Conservation (phyloP, 768 basidiomycete genomes). For the Suillus discolor region DNA sequence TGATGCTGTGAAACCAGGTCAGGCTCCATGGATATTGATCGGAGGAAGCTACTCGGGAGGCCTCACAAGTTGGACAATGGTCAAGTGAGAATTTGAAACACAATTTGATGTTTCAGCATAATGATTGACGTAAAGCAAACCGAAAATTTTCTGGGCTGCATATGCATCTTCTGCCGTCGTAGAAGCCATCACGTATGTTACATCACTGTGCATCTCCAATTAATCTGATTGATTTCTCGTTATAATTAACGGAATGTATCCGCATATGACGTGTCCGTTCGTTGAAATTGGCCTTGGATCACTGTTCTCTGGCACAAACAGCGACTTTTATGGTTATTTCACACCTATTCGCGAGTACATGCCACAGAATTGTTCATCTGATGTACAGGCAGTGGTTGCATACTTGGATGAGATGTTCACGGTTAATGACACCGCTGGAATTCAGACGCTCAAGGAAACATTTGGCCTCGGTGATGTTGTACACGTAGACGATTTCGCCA, state of each 20-base stretch:
- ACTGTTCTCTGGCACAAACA: not conserved
- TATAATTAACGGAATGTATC: not conserved
- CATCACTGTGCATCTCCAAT: conserved; percentile 5
- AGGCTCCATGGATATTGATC: conserved; percentile 44
- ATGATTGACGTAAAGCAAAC: conserved; percentile 32
- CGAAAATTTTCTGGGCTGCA: conserved; percentile 42
- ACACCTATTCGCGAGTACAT: conserved; percentile 70
- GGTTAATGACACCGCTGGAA: conserved; percentile 45
- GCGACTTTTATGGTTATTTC: conserved; percentile 52
- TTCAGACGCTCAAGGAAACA: conserved; percentile 53
- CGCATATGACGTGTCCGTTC: not conserved
- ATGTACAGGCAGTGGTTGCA: conserved; percentile 63
- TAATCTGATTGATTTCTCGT: not conserved
- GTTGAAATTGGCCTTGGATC: not conserved
- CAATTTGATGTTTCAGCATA: not conserved
- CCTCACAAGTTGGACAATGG: conserved; percentile 69
- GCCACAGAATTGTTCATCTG: conserved; percentile 74
- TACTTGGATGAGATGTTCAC: conserved; percentile 62
- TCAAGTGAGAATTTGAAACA: conserved; percentile 46
- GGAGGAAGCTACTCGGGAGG: conserved; percentile 50
- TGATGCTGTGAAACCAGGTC: conserved; percentile 55
- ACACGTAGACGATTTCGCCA: conserved; percentile 69
- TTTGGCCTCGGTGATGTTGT: conserved; percentile 61
- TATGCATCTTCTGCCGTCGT: conserved; percentile 52
- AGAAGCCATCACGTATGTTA: conserved; percentile 42